A percentile compares a stretch with the other conserved stretches of the same genome.
Conservation (phyloP, 2,329 filamentous ascomycete genomes). For the Teratosphaeria gauchensis region DNA sequence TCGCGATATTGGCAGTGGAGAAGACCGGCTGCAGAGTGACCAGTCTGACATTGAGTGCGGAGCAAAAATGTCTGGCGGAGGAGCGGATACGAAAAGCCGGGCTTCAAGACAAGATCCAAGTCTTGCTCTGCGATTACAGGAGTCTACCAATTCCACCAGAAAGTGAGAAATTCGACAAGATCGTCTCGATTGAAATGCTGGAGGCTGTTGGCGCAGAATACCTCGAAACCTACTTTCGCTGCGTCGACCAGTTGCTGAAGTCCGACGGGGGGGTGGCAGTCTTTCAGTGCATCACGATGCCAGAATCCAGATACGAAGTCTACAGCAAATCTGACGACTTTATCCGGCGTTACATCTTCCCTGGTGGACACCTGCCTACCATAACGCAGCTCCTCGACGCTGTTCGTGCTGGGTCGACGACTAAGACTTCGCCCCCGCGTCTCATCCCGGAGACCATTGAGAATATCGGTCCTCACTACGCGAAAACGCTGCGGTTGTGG, state of each 20-base stretch:
- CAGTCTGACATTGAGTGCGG: slow-evolving; percentile 56
- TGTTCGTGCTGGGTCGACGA: slow-evolving; percentile 49
- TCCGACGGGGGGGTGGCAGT: slow-evolving; percentile 56
- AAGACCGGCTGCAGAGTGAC: slow-evolving; percentile 60
- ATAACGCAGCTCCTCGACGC: slow-evolving; percentile 55
- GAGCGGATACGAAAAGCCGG: slow-evolving; percentile 53
- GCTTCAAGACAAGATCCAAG: slow-evolving; percentile 50
- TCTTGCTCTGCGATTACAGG: slow-evolving; percentile 60
- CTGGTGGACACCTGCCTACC: slow-evolving; percentile 63
- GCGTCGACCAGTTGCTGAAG: slow-evolving; percentile 55
- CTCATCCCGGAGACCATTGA: slow-evolving; percentile 58
- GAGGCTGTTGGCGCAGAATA: slow-evolving; percentile 63
- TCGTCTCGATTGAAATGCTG: slow-evolving; percentile 69
- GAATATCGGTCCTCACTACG: slow-evolving; percentile 67
- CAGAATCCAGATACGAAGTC: slow-evolving; percentile 54
- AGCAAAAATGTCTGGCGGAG: slow-evolving; percentile 61
- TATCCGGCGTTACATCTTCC: slow-evolving; percentile 69
- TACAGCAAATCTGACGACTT: slow-evolving; percentile 62
- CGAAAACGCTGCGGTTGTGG: slow-evolving; percentile 60
- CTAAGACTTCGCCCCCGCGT: slow-evolving; percentile 35
- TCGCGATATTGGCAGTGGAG: slow-evolving; percentile 60
- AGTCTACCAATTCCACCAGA: slow-evolving; percentile 42
- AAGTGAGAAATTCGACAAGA: slow-evolving; percentile 50
- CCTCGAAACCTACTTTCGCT: slow-evolving; percentile 56
- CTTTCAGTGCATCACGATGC: slow-evolving; percentile 72